Base-by-base conservation (phyloP, 2,329 filamentous ascomycete genomes). In the Hypoxylon rubiginosum region DNA sequence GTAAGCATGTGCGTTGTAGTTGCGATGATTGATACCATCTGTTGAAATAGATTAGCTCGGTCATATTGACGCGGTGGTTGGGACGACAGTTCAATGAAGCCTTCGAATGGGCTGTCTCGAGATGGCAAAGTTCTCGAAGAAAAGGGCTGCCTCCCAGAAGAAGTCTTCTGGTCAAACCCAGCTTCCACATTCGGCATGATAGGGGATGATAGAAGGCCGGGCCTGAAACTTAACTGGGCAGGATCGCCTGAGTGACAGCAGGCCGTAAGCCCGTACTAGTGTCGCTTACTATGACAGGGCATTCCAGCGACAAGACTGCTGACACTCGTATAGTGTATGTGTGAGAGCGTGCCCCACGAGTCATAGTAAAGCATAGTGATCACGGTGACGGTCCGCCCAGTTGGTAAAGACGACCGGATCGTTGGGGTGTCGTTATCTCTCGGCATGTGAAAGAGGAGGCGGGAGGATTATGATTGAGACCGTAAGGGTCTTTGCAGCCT, bases 321-420 rank as follows among this genome's bases (percentile, higher is more conserved):
- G 64, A 65, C 52, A 65, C 64, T 62, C 62, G 55, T 57, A 58
- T 65, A 50, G 55, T 58, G 59, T 43, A 45, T 56, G 17, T 43
- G 21, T 43, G 60, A 58, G 36, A 2, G 54, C 15, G 9, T 54
- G 57, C 51, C 64, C 60, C 63, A 51, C 55, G 57, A 54, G 46
- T 49, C 49, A 43, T 68, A 70, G 67, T 70, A 70, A 68, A 68
- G 54, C 53, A 59, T 62, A 58, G 58, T 62, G 57, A 59, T 67
- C 34, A 64, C 34, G 39, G 17, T 21, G 39, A 43, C 15, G 50
- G 52, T 39, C 43, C 51, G 39, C 34, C 52, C 52, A 49, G 53
- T 54, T 64, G 62, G 62, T 62, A 61, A 39, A 45, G 45, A 58
- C 34, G 26, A 34, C 49, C 17, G 58, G 62, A 54, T 68, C 54